These are phyloP conservation scores for Coprinopsis cinerea DNA, from an alignment of 768 basidiomycete species.

Conservation along the genomic window DNA sequence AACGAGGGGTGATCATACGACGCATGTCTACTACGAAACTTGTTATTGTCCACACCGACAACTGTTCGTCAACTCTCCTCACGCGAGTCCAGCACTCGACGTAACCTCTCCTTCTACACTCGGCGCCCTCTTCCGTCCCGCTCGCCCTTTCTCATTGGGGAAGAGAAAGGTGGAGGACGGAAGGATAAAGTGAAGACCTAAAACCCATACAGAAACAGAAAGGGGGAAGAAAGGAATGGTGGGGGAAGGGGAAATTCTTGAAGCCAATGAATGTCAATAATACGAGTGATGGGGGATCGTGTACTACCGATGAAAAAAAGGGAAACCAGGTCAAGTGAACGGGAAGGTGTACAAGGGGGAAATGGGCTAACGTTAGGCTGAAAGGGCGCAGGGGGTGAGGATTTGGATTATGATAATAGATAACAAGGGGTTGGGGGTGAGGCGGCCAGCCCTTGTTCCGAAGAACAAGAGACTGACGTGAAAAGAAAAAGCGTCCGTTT, in stretches of 20 bases:
- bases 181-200: conserved; percentile 51
- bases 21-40: neutral
- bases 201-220: conserved; percentile 7
- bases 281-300: conserved; percentile 14
- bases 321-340: conserved; percentile 19
- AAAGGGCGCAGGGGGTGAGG: conserved; percentile 15
- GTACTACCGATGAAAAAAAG: conserved; percentile 14
- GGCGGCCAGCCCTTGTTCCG: conserved; percentile 10
- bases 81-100: neutral
- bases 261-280: conserved; percentile 8
- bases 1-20: no score
- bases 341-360: conserved; percentile 11
- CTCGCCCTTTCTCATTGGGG: conserved; percentile 47
- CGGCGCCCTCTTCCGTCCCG: conserved; percentile 68
- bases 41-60: neutral
- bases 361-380: conserved; percentile 11
- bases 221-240: conserved; percentile 12
- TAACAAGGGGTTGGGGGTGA: neutral
- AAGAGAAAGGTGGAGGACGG: conserved; percentile 50
- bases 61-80: neutral
- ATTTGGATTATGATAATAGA: conserved; percentile 5
- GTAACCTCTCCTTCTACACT: conserved; percentile 25
- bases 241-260: neutral
- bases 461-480: conserved; percentile 29
- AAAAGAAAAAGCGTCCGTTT: conserved; percentile 76